Base-by-base conservation (phyloP, 2,329 filamentous ascomycete species). In the Apiospora marii region DNA sequence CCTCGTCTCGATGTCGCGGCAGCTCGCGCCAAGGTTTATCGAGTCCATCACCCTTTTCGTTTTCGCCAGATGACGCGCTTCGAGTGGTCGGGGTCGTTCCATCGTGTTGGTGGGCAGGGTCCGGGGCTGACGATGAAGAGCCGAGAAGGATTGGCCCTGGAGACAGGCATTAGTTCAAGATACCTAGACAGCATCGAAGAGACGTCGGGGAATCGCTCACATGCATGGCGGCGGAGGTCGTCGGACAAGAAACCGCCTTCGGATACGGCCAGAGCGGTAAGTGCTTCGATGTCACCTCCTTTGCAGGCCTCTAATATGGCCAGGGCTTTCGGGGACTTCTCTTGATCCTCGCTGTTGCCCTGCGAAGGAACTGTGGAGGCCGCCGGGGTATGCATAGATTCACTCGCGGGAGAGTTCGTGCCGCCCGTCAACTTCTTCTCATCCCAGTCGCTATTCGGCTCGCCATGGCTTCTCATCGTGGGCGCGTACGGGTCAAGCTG, bases 1-100 rank as follows among this genome's bases (percentile, higher is more conserved):
- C 91, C 82, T 99, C 96, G 78, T 99, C 96, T 46, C 85, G 85
- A 83, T 99, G 96, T n/a, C 83, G 87, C 43, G 92, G 89, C 53
- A 98, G 84, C n/a, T 86, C 79, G 74, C 85, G 84, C 92, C 92
- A 94, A 67, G 19, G 24, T 19, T 19, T 13, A 22, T 77, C 75
- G 22, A 73, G 71, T 2, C 74, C 70, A 24, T 75, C 34, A 22
- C 73, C 58, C 49, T 78, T 71, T 46, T 67, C 19, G 22, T 70
- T 41, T 41, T n/a, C 34, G 19, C 34, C 34, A 41, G 27, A 61
- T 34, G 27, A 22, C 5, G 14, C 27, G 5, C 4, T 37, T 64
- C 10, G 58, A 6, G 22, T 64, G 3, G 30, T 14, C 1, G 58
- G 19, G 19, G 7, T 37, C 7, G 58, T 37, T 41, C 22, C 58